Evolutionary conservation across 371 early-diverging fungal genomes (phyloP), one percentile per base, ranked within the genome.

Genomic region (Rhizopus arrhizus): DNA sequence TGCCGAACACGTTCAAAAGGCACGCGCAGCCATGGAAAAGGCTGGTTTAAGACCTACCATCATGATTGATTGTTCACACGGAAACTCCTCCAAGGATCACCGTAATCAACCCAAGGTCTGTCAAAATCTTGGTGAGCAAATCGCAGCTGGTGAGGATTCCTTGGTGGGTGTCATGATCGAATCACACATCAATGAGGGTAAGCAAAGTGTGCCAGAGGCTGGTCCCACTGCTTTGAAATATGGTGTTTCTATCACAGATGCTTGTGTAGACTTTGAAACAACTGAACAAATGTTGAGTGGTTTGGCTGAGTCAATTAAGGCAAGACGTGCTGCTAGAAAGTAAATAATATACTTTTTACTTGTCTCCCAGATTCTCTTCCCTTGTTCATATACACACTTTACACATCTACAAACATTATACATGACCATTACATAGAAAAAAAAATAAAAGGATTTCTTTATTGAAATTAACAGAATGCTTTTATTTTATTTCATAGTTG

Each of bases 101-200:
- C 71, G 74, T 38, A 85, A 87, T 46, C 94, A 93, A 71, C 72
- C 83, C 59, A 78, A 80, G 12, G 91, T 91, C 32, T 83, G 82
- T 9, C 68, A 63, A 13, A 46, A 63, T 41, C 31, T 78, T 5
- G 80, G 90, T 10, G 69, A 77, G 43, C 91, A 90, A 69, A 73
- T 92, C 41, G 73, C 87, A 11, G 74, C 68, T 16, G 92, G 92
- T n/a, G 85, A 90, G 60, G 62, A 74, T 31, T 69, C 87, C 47
- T 87, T 96, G 33, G 66, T 89, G 47, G 96, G 96, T 50, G 89
- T 96, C 16, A 97, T 97, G 98, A 90, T 97, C 58, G 98, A 97
- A 75, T 89, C 90, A 22, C 89, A 97, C 58, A 68, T 96, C 36
- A 73, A 84, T 57, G 96, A 92, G 70, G 95, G 95, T 31, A 85